Conservation (phyloP, 116 monocot genomes). For the Trichopus zeylanicus region DNA sequence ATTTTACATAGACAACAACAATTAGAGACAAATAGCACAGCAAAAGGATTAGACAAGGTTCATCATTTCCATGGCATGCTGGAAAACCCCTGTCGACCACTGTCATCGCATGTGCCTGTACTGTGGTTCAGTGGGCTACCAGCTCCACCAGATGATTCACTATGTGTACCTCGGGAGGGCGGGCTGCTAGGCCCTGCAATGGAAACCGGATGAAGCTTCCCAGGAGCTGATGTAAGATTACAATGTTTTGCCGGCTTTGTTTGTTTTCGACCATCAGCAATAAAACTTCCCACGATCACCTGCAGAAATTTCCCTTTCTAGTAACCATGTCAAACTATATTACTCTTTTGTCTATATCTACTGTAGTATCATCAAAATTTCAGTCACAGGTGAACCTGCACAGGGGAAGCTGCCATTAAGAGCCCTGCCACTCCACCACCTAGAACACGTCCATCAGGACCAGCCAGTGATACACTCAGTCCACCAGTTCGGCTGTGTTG, state of each 20-base stretch:
- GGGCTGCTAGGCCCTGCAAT: constrained; percentile 45
- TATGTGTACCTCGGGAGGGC: constrained; percentile 62
- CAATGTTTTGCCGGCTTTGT: constrained; percentile 17
- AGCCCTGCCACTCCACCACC: constrained; percentile 94
- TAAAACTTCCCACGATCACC: constrained; percentile 83
- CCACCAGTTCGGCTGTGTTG: constrained; percentile 92
- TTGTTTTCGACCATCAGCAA: constrained; percentile 58
- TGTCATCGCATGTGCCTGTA: constrained; percentile 29
- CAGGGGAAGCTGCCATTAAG: constrained; percentile 86
- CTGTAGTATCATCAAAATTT: no score
- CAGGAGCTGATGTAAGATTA: constrained; percentile 22
- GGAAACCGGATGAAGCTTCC: constrained; percentile 17
- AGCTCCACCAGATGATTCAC: constrained; percentile 74
- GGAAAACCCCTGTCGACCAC: constrained; percentile 43
- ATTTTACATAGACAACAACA: background rate
- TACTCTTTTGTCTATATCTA: no score
- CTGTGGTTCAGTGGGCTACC: constrained; percentile 65
- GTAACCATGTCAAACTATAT: no score
- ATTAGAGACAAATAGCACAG: background rate
- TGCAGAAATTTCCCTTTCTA: no score
- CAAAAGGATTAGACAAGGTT: background rate
- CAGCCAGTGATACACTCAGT: constrained; percentile 89
- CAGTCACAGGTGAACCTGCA: constrained; percentile 44
- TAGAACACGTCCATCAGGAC: constrained; percentile 89
- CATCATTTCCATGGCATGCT: constrained; percentile 66